A percentile compares a stretch with the other conserved stretches of the same genome.
Evolutionary conservation across 192 early-diverging fungal genomes (phyloP).

Genomic region (Linderina pennispora): DNA sequence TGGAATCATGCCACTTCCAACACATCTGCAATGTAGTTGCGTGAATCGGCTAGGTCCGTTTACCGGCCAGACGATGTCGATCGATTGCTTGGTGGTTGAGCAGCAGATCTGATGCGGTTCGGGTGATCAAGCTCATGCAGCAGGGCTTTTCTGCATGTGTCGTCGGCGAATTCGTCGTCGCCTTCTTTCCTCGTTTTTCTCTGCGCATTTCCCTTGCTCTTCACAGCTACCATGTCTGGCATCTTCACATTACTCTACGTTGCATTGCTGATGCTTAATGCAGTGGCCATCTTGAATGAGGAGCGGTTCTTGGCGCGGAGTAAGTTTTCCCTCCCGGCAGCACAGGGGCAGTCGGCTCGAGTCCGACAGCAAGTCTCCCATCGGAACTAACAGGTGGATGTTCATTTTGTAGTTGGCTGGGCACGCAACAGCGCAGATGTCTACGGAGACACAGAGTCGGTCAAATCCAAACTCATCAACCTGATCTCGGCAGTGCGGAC

Average conservation of each 20-base stretch:
- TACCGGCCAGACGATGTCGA: no score
- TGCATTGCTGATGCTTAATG: constrained; percentile 77
- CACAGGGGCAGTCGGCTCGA: not conserved
- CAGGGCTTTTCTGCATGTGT: no score
- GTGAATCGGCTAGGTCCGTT: not conserved
- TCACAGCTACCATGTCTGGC: constrained; percentile 54
- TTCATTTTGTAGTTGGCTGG: constrained; percentile 72
- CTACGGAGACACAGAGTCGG: constrained; percentile 57
- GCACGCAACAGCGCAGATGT: constrained; percentile 52
- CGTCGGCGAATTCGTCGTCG: no score
- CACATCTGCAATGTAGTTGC: not conserved
- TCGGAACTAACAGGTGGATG: no score
- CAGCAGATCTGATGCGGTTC: no score
- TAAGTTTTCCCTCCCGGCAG: constrained; percentile 42
- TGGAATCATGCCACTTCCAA: not conserved
- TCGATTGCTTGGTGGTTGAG: no score
- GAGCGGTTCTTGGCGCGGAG: constrained; percentile 88
- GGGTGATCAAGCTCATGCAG: no score
- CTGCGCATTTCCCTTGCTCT: no score
- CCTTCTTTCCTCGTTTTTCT: no score
- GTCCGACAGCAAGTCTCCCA: constrained; percentile 4
- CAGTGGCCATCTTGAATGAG: constrained; percentile 84
- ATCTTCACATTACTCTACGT: constrained; percentile 78
- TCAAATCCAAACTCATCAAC: constrained; percentile 78
- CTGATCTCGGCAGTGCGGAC: constrained; percentile 88